A percentile compares a stretch with the other conserved stretches of the same genome.
phyloP scores from a whole-genome alignment of 2,329 filamentous ascomycete species.

The Fusarium solani-melongenae region DNA sequence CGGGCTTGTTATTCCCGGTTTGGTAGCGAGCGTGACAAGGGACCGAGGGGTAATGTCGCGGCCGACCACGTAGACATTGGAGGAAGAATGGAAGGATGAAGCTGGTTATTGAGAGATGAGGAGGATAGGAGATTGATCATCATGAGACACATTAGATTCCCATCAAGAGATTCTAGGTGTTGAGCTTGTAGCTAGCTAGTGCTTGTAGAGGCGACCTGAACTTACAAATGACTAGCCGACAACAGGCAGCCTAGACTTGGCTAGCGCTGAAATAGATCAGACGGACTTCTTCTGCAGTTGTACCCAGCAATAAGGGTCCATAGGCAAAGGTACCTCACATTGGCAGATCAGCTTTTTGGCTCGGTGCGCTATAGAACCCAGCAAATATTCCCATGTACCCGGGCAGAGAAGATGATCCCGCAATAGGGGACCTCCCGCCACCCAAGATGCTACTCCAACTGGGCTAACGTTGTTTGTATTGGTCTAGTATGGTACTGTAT shows the following conservation, averaged over 20 bases:
- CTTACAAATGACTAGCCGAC: not conserved
- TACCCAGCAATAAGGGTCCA: slow-evolving; percentile 30
- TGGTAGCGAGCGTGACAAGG: slow-evolving; percentile 2
- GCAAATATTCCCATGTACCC: not conserved
- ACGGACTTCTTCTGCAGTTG: not conserved
- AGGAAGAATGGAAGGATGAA: not conserved
- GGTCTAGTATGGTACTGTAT: not conserved
- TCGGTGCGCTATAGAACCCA: not conserved
- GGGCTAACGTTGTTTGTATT: not conserved
- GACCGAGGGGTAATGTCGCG: not conserved
- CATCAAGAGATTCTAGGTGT: not conserved
- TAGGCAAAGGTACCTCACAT: not conserved
- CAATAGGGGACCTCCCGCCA: slow-evolving; percentile 3
- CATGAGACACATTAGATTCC: not conserved
- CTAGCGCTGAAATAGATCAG: not conserved
- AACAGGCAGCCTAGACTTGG: not conserved
- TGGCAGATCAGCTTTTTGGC: not conserved
- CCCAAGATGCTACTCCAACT: not conserved
- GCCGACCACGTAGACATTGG: not conserved
- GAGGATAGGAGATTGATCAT: not conserved
- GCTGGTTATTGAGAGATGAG: not conserved
- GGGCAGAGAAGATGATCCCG: not conserved
- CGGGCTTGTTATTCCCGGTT: slow-evolving; percentile 25
- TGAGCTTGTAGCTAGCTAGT: not conserved
- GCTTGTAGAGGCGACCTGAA: not conserved